Base-by-base conservation (phyloP, 2,329 filamentous ascomycete species). In the Clonostachys solani region DNA sequence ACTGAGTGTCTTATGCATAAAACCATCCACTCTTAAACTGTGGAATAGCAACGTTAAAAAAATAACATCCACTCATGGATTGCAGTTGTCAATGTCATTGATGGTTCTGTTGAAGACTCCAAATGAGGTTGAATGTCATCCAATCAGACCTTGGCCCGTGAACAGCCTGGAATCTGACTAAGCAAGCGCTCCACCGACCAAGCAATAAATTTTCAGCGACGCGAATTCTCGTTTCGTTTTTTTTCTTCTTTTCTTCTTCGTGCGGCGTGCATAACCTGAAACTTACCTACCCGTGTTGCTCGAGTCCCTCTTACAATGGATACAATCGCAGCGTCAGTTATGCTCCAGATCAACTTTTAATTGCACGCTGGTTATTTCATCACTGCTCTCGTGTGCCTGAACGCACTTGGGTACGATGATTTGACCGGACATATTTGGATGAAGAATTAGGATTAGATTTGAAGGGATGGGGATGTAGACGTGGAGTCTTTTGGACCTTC, bases 221-320 rank as follows among this genome's bases (percentile, higher is more conserved):
- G 56, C 54, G 38, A 1, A 44, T 52, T 60, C 59, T 54, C 47
- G 46, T 42, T 54, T 60, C 62, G 59, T 67, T 67, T 66, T 29
- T 29, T 72, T 70, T 69, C 60, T 67, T 63, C 71, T 81, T 80
- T 75, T 72, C 72, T 77, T 79, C 82, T 78, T 89, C 75, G 85
- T 91, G 87, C 86, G 86, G 87, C 86, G 74, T 83, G 83, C 82
- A 84, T 81, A 77, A 84, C 79, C 71, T 70, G 65, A 71, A 77
- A 74, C 70, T 73, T 64, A 80, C 80, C 79, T 81, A 29, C 36
- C 86, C 86, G 83, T 88, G 85, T 91, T 91, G 86, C 86, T 87
- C 84, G 80, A 76, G 75, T 84, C 74, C 73, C 63, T 64, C 56
- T 64, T 62, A 59, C 68, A 71, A 83, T 77, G 74, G 73, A 77